Base-by-base conservation (phyloP, 2,329 filamentous ascomycete genomes). In the Pezicula radicicola region DNA sequence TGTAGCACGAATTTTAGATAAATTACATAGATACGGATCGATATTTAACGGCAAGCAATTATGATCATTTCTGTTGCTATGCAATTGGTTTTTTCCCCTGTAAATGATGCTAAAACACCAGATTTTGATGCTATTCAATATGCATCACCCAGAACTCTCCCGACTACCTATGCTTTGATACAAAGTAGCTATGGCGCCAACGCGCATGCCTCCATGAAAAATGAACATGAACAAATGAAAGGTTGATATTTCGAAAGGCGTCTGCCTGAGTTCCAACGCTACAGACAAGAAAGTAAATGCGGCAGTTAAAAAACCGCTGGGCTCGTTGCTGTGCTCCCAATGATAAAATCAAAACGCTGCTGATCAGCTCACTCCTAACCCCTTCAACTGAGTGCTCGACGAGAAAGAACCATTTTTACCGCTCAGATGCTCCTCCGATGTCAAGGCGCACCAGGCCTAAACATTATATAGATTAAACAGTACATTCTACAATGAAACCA, bases 381-480 rank as follows among this genome's bases (percentile, higher is more conserved):
- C 35, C 46, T 48, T 21, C 21, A 52, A 51, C 39, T 47, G 39
- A 47, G 46, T 48, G 37, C 44, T 37, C 48, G 50, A 45, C 45
- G 21, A 48, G 48, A 50, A 50, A 18, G 48, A 19, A 59, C 43
- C 51, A 41, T 52, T 57, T 59, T 58, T 60, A 53, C 52, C 52
- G 54, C 56, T 55, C 51, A 53, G 55, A 58, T 53, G 47, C 47
- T 43, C 42, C 39, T 43, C 19, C 33, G 46, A 44, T 53, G 33
- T 55, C 60, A 58, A 59, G 60, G 49, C 60, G 60, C 50, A 59
- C 58, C 59, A 56, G 50, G 49, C 40, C 45, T 16, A 36, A 43
- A 49, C 51, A 67, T 68, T 68, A 68, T 65, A 66, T 65, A 66
- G 59, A 68, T 68, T 67, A 68, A 66, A 67, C 60, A 66, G 64